Base-by-base conservation (phyloP, 2,329 filamentous ascomycete genomes). In the Cylindrodendrum hubeiense region DNA sequence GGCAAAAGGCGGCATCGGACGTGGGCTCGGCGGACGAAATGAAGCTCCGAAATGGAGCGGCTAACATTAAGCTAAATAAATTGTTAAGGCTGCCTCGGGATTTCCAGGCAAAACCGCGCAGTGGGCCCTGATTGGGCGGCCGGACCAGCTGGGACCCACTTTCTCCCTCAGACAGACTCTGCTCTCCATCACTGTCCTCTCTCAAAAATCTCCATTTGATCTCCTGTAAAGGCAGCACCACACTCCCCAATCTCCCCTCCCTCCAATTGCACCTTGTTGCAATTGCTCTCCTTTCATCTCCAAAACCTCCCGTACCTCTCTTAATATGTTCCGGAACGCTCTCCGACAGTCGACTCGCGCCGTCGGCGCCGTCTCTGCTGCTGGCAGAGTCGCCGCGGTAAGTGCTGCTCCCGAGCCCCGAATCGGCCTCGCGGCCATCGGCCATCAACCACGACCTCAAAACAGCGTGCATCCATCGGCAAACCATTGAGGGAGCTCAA, bases 301-400 rank as follows among this genome's bases (percentile, higher is more conserved):
- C 82, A 80, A 84, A 46, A 82, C 79, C 79, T 81, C 78, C 84
- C 77, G 83, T 78, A 82, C 82, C 84, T 86, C 84, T 77, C 67
- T 78, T 76, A 87, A 82, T 86, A 98, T 98, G 95, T 97, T 98
- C 90, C 94, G 95, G 87, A 97, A 93, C 91, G 95, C 95, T 88
- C 90, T 98, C 87, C 91, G 95, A 88, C 94, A 97, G 89, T 97
- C 94, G 84, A 92, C 92, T 88, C 94, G 95, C 89, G 92, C 93
- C 85, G 93, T 95, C 86, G 93, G 93, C 87, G 94, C 93, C 87
- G 90, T 97, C 87, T 93, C 94, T 91, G 93, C 93, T 81, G 89
- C 92, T 80, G 90, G 93, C 89, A 93, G 94, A 89, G 90, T 97
- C 87, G 91, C 91, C 85, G 92, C 91, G 86, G 96, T 98, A 95